Percentiles rank a stretch among this genome's conserved stretches.
These are phyloP conservation scores for Cenococcum geophilum DNA, from an alignment of 495 filamentous ascomycete species.

Conservation along the genomic window DNA sequence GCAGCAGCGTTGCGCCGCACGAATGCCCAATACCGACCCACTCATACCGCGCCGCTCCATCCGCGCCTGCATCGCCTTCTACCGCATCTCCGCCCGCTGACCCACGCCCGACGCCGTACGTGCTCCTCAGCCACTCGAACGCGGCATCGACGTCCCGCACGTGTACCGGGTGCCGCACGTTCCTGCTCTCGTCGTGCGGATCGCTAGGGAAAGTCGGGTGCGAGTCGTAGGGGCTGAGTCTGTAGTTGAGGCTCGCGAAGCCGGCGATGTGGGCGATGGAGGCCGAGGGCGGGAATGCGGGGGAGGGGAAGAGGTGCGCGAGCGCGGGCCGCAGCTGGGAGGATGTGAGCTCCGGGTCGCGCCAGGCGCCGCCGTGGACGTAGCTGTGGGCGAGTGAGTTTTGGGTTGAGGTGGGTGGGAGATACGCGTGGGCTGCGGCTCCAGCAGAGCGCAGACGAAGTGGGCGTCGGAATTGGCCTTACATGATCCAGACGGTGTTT, in stretches of 20 bases:
- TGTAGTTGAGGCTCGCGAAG: conserved; percentile 30
- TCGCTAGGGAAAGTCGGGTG: conserved; percentile 17
- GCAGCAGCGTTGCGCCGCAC: conserved; percentile 27
- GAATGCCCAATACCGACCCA: conserved; percentile 30
- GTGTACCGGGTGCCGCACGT: conserved; percentile 26
- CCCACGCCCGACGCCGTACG: conserved; percentile 9
- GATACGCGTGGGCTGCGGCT: background rate
- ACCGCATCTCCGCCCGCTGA: background rate
- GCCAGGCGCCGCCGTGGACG: conserved; percentile 34
- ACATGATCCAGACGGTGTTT: conserved; percentile 19
- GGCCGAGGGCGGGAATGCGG: background rate
- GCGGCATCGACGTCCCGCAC: conserved; percentile 21
- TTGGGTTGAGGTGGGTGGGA: background rate
- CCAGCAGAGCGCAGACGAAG: background rate
- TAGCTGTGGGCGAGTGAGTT: conserved; percentile 13
- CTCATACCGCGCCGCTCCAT: conserved; percentile 3
- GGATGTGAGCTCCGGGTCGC: conserved; percentile 24
- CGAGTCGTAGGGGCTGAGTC: conserved; percentile 22
- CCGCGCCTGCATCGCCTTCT: background rate
- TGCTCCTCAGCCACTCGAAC: conserved; percentile 9
- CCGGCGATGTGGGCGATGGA: conserved; percentile 16
- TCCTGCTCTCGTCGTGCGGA: conserved; percentile 10
- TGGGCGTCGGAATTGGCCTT: conserved; percentile 1
- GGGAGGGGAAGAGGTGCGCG: conserved; percentile 12
- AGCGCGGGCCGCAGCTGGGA: conserved; percentile 13